phyloP scores from a whole-genome alignment of 805 yeast genomes.

The Myxozyma neotropica region DNA sequence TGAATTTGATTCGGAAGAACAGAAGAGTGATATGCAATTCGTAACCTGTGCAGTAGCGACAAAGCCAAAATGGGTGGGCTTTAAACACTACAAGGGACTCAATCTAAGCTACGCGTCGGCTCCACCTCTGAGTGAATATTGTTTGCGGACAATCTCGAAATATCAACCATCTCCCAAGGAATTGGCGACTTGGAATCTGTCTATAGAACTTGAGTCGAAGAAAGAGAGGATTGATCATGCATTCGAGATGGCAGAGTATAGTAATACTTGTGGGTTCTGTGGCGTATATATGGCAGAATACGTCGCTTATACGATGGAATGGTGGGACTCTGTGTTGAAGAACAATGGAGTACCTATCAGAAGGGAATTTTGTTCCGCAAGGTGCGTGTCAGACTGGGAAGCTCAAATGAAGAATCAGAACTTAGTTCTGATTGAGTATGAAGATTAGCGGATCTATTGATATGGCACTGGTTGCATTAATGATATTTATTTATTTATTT shows the following conservation, averaged over 20 bases:
- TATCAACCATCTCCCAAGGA: constrained; percentile 33
- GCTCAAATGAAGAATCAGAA: background rate
- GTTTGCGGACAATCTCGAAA: constrained; percentile 33
- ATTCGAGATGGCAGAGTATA: constrained; percentile 18
- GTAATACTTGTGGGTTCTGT: constrained; percentile 41
- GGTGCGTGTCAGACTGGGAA: constrained; percentile 25
- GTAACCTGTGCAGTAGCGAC: constrained; percentile 2
- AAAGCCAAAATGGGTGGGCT: background rate
- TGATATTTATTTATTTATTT: too few relatives aligned
- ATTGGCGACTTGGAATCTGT: constrained; percentile 33
- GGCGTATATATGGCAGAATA: constrained; percentile 35
- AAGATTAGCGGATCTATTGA: background rate
- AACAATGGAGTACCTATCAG: constrained; percentile 28
- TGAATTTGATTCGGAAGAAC: background rate
- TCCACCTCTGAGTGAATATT: constrained; percentile 31
- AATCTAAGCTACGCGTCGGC: background rate
- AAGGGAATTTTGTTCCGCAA: constrained; percentile 36
- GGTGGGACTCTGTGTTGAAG: constrained; percentile 41
- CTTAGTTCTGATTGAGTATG: constrained; percentile 4
- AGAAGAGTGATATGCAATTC: constrained; percentile 3
- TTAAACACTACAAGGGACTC: background rate
- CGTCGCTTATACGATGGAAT: constrained; percentile 39
- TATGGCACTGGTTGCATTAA: too few relatives aligned
- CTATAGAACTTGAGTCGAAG: constrained; percentile 7
- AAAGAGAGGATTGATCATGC: constrained; percentile 36